These are phyloP conservation scores for Globisporangium emineosum DNA, from an alignment of 352 stramenopile species.

Conservation along the genomic window DNA sequence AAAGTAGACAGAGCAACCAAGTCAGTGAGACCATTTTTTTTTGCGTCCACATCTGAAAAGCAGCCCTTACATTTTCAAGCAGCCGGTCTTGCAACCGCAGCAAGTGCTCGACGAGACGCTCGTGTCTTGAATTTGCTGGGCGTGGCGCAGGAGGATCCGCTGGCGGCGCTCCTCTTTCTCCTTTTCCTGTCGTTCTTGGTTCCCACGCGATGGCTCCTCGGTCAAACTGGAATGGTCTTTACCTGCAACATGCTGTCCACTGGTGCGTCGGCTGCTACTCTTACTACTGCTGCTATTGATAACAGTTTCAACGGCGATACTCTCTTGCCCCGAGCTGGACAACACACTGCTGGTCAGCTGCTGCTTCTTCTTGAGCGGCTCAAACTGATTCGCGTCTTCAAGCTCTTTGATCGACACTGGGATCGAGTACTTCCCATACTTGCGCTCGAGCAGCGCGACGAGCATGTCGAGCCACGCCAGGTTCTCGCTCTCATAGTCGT, in stretches of 20 bases:
- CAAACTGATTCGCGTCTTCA: slow-evolving; percentile 36
- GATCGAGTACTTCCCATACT: slow-evolving; percentile 37
- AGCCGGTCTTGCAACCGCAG: slow-evolving; percentile 84
- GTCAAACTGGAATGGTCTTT: neutral
- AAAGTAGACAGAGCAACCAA: neutral
- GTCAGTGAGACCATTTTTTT: neutral
- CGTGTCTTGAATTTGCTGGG: slow-evolving; percentile 67
- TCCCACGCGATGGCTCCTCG: neutral
- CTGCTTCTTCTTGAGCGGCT: slow-evolving; percentile 26
- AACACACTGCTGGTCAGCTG: neutral
- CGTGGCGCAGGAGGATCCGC: slow-evolving; percentile 48
- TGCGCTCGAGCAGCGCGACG: slow-evolving; percentile 61
- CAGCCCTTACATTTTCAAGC: slow-evolving; percentile 64
- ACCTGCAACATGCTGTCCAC: slow-evolving; percentile 5
- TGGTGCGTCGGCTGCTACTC: neutral
- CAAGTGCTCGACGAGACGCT: slow-evolving; percentile 70
- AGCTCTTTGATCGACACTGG: slow-evolving; percentile 44
- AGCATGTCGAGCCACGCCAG: slow-evolving; percentile 86
- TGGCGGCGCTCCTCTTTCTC: slow-evolving; percentile 40
- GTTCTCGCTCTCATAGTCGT: slow-evolving; percentile 45
- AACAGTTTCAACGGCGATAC: neutral
- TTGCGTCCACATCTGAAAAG: neutral
- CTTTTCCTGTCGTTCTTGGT: slow-evolving; percentile 11
- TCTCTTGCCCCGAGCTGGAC: neutral
- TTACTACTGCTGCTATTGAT: neutral